Base-by-base conservation (phyloP, 768 basidiomycete genomes). In the Tulasnella sp. region DNA sequence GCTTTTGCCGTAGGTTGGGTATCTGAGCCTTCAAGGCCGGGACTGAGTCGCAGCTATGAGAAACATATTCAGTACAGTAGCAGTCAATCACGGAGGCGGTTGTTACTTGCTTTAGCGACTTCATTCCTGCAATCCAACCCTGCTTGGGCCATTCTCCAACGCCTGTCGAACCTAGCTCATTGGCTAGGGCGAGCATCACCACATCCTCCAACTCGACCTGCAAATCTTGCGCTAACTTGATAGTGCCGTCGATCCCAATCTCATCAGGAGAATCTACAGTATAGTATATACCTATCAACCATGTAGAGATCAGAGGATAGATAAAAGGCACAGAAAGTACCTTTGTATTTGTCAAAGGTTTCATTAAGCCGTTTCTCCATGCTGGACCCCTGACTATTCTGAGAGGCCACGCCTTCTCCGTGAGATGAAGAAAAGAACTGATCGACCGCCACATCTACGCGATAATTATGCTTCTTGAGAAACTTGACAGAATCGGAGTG, bases 121-220 rank as follows among this genome's bases (percentile, higher is more conserved):
- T 85, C 89, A 90, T 91, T 0, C 89, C 90, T 0, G 87, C 85
- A 34, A 80, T 65, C 88, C 88, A 93, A 0, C 81, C 83, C 61
- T 79, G 73, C 63, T 73, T 76, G 30, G 73, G 75, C 83, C 89
- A 94, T 59, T 78, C 74, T 1, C 86, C 89, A 53, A 93, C 73
- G 60, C 73, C 66, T 0, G 84, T 85, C 3, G 86, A 86, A 66
- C 85, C 83, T 24, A 91, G 77, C 65, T 91, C 87, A 65, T 77
- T 88, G 8, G 90, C 91, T 42, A 94, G 73, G 4, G 85, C 81
- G 44, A 93, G 78, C 53, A 93, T 73, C 7, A 90, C 87, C 22
- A 87, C 83, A 65, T 92, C 87, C 63, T 89, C 87, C 1, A 84
- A 85, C 64, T 87, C 74, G 15, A 87, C 81, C 1, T 67, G 72